phyloP scores from a whole-genome alignment of 495 filamentous ascomycete species.

The Daldinia concentrica region DNA sequence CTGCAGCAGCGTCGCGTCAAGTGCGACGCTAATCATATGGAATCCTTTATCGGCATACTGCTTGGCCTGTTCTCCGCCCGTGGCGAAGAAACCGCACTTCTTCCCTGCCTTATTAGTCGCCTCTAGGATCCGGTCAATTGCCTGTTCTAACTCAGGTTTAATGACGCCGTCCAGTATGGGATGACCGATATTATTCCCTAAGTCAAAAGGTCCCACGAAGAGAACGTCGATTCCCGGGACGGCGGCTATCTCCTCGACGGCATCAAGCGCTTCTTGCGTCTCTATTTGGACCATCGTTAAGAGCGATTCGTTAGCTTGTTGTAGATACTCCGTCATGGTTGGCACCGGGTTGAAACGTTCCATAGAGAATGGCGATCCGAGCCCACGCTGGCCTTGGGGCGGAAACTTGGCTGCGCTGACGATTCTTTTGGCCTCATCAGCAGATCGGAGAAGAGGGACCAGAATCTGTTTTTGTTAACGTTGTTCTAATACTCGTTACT shows the following conservation, averaged over 20 bases:
- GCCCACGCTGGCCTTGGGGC: constrained; percentile 68
- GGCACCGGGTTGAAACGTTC: constrained; percentile 66
- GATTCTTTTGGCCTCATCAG: constrained; percentile 67
- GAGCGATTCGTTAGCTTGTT: constrained; percentile 75
- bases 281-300: constrained; percentile 85
- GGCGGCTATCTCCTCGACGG: constrained; percentile 75
- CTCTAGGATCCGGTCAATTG: constrained; percentile 69
- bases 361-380: constrained; percentile 73
- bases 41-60: constrained; percentile 74
- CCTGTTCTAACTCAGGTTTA: constrained; percentile 69
- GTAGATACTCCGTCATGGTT: constrained; percentile 70
- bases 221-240: constrained; percentile 77
- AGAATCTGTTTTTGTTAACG: constrained; percentile 58
- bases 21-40: constrained; percentile 75
- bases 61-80: constrained; percentile 69
- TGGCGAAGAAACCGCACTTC: constrained; percentile 81
- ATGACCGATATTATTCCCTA: constrained; percentile 78
- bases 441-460: constrained; percentile 71
- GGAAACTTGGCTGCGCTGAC: constrained; percentile 73
- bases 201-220: constrained; percentile 81
- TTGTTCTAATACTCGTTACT: not conserved
- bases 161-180: constrained; percentile 71
- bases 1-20: constrained; percentile 66
- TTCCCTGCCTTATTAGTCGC: constrained; percentile 75
- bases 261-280: constrained; percentile 75